Evolutionary conservation across 2,329 filamentous ascomycete genomes (phyloP).

Genomic region (Talaromyces rugulosus): DNA sequence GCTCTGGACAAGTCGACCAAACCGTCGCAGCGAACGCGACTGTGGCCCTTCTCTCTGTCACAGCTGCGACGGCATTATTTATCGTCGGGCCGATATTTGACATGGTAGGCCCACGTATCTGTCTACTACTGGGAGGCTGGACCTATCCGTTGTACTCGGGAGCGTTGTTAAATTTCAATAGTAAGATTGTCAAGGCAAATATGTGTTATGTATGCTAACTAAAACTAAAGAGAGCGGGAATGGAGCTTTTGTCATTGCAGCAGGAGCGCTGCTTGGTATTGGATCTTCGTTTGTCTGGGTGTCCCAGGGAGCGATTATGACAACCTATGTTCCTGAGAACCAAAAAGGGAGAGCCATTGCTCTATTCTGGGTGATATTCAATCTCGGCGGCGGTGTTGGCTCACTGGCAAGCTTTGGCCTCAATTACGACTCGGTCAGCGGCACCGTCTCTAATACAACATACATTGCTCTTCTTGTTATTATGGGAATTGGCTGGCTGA

Average conservation of each 20-base stretch:
- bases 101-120: constrained; percentile 39
- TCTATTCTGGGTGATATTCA: constrained; percentile 46
- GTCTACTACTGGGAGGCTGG: constrained; percentile 44
- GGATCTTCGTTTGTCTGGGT: constrained; percentile 46
- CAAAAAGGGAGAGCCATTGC: constrained; percentile 30
- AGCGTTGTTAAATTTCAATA: constrained; percentile 42
- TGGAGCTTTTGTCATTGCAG: constrained; percentile 39
- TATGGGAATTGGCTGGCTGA: constrained; percentile 47
- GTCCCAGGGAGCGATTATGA: constrained; percentile 48
- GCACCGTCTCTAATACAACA: constrained; percentile 48
- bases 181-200: constrained; percentile 16
- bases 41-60: constrained; percentile 42
- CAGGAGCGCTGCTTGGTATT: constrained; percentile 44
- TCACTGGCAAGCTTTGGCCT: constrained; percentile 43
- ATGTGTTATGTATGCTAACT: not conserved
- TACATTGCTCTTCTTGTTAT: constrained; percentile 49
- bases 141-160: constrained; percentile 46
- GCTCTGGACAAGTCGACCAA: constrained; percentile 44
- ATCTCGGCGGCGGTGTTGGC: constrained; percentile 43
- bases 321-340: constrained; percentile 41
- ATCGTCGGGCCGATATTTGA: constrained; percentile 43
- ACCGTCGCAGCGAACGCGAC: constrained; percentile 46
- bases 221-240: constrained; percentile 18
- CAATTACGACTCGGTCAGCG: constrained; percentile 38
- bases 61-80: constrained; percentile 42